phyloP scores from a whole-genome alignment of 805 yeast species.

The Debaryomyces prosopidis region DNA sequence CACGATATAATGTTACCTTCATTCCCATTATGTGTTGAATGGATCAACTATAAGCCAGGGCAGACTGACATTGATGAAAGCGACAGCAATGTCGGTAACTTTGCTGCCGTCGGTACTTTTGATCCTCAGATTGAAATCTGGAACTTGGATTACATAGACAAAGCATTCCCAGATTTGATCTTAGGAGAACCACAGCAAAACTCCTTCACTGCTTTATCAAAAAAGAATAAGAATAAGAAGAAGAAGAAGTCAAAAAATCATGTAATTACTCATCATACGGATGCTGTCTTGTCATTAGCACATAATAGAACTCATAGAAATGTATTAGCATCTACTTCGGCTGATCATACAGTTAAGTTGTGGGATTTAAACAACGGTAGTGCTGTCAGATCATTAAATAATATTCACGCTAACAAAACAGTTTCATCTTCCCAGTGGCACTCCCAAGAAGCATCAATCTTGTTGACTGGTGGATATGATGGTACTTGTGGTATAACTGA shows the following conservation, averaged over 20 bases:
- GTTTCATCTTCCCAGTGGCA: constrained; percentile 92
- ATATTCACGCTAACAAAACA: constrained; percentile 72
- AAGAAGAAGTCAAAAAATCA: constrained; percentile 50
- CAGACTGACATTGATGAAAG: constrained; percentile 34
- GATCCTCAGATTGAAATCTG: constrained; percentile 97
- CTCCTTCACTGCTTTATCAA: constrained; percentile 36
- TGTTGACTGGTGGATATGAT: constrained; percentile 94
- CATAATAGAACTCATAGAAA: constrained; percentile 81
- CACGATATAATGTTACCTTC: constrained; percentile 97
- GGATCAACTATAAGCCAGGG: constrained; percentile 79
- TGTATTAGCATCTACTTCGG: constrained; percentile 90
- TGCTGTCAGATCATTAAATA: constrained; percentile 75
- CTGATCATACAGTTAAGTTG: constrained; percentile 89
- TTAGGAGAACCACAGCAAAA: constrained; percentile 68
- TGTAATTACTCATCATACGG: constrained; percentile 80
- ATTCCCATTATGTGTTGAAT: constrained; percentile 94
- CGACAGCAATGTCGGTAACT: constrained; percentile 66
- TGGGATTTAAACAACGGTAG: constrained; percentile 84
- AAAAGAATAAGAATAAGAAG: constrained; percentile 52
- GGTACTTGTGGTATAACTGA: constrained; percentile 79
- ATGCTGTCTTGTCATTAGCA: constrained; percentile 85
- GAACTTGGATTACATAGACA: constrained; percentile 91
- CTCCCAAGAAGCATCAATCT: constrained; percentile 57
- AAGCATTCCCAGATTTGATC: constrained; percentile 91
- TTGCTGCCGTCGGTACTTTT: constrained; percentile 95